Base-by-base conservation (phyloP, 495 filamentous ascomycete genomes). In the Aspergillus wentii region DNA sequence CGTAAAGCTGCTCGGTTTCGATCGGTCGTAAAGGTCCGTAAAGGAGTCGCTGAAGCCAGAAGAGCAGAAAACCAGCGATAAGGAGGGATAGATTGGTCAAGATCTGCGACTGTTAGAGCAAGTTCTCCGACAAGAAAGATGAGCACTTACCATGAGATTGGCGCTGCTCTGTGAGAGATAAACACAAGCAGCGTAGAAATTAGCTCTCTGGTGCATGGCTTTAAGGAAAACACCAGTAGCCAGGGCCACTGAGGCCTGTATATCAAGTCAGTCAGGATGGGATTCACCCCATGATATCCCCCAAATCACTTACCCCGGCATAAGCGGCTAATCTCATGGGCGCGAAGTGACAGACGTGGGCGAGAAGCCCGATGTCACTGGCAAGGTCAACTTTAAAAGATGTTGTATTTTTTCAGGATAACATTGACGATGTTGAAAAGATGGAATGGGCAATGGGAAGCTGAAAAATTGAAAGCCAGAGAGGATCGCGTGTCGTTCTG, bases 141-240 rank as follows among this genome's bases (percentile, higher is more conserved):
- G 6, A 37, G 26, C 35, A 56, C 75, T 49, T 40, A 92, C 90
- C 82, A 97, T 89, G 30, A 96, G 71, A 52, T 90, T 95, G 41
- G 91, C 80, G 66, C 86, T 97, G 61, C 86, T 95, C 59, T 97
- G 91, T 32, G 88, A 85, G 11, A 98, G 76, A 63, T 97, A 95
- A 20, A 98, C 94, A 59, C 86, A 89, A 35, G 91, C 89, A 11
- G 91, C 85, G 62, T 98, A 98, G 76, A 97, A 97, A 57, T 98
- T 98, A 37, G 92, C 76, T 46, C 92, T 78, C 62, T 97, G 85
- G 56, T 92, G 86, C 62, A 96, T 87, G 30, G 92, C 94, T 52
- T 87, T 88, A 33, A 94, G 62, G 40, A 97, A 70, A 26, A 92
- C 88, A 48, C 80, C 80, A 27, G 78, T 80, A 52, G 89, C 90